phyloP scores from a whole-genome alignment of 73 alveolate genomes.

The Paramecium octaurelia region DNA sequence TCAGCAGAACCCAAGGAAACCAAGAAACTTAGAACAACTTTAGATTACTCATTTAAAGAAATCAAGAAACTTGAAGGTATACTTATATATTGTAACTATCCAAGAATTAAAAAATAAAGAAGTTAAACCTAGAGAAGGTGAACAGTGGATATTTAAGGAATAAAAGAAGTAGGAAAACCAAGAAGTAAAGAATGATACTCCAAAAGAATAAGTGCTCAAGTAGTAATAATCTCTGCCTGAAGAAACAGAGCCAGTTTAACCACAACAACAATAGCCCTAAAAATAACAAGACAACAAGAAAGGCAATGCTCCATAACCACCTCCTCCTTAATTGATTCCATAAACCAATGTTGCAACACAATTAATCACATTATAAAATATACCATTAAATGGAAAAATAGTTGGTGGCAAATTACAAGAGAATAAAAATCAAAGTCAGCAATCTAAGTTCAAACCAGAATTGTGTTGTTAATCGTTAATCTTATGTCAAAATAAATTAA shows the following conservation, averaged over 20 bases:
- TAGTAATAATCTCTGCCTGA: constrained; percentile 1
- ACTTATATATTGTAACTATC: not conserved
- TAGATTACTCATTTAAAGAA: constrained; percentile 37
- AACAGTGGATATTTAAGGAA: not conserved
- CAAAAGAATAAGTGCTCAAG: not conserved
- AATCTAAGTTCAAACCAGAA: not conserved
- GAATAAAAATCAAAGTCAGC: constrained; percentile 14
- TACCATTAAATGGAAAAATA: constrained; percentile 38
- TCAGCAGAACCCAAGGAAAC: not conserved
- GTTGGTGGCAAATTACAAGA: constrained; percentile 37
- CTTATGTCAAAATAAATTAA: constrained; percentile 31
- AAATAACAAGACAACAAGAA: not conserved
- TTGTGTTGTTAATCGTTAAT: not conserved
- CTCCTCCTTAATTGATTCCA: constrained; percentile 32
- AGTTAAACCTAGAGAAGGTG: constrained; percentile 40
- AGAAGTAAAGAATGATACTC: constrained; percentile 7
- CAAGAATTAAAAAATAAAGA: not conserved
- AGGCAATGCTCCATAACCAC: not conserved
- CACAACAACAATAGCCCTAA: not conserved
- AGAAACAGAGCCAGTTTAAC: not conserved
- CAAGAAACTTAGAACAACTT: constrained; percentile 13
- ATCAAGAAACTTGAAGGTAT: constrained; percentile 30
- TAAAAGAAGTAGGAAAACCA: not conserved
- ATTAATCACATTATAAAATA: constrained; percentile 17
- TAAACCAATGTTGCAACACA: not conserved